A percentile compares a stretch with the other conserved stretches of the same genome.
Conservation (phyloP, 176 grass and related monocot species). For the Oryza officinalis region DNA sequence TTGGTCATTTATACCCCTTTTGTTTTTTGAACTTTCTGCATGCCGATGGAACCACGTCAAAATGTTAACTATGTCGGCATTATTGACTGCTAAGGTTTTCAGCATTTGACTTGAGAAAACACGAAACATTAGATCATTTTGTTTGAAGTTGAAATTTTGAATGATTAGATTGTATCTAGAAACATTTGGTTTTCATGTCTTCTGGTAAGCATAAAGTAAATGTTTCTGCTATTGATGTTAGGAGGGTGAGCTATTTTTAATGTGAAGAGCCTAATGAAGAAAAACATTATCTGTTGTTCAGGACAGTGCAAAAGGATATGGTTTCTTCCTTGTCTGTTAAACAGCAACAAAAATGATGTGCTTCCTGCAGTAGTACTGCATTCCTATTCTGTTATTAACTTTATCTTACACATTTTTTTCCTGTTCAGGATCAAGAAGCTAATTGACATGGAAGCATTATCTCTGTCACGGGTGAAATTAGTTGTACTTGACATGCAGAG, state of each 20-base stretch:
- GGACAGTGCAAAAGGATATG: not conserved
- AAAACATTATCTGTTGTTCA: not conserved
- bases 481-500: slow-evolving; percentile 88
- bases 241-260: not conserved
- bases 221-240: not conserved
- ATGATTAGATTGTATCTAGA: not conserved
- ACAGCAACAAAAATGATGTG: not conserved
- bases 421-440: slow-evolving; percentile 87
- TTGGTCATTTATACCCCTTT: slow-evolving; percentile 6
- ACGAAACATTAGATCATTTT: not conserved
- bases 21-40: not conserved
- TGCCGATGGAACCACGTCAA: not conserved
- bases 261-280: not conserved
- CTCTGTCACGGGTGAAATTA: slow-evolving; percentile 67
- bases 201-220: slow-evolving; percentile 4
- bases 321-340: not conserved
- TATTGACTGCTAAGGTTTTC: not conserved
- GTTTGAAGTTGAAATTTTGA: not conserved
- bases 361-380: not conserved
- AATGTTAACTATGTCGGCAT: not conserved
- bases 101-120: not conserved
- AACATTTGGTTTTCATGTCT: not conserved
- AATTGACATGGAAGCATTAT: slow-evolving; percentile 86
- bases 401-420: slow-evolving; percentile 1
- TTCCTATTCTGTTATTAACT: not conserved